A percentile compares a stretch with the other conserved stretches of the same genome.
phyloP scores from a whole-genome alignment of 2,329 filamentous ascomycete genomes.

The Juglanconis oblonga region DNA sequence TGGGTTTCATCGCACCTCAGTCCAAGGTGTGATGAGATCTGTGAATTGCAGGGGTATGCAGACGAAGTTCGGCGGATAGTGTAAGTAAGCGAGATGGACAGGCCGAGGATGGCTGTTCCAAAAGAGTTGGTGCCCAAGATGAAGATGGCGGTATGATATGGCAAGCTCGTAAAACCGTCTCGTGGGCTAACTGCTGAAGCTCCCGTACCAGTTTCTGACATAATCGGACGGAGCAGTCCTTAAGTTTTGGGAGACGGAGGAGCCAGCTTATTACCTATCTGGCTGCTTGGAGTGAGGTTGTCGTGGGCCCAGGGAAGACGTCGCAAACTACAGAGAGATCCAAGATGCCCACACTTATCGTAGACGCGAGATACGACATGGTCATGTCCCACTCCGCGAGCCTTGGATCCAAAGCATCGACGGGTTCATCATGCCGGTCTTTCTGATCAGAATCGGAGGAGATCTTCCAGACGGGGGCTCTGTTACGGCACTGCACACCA shows the following conservation, averaged over 20 bases:
- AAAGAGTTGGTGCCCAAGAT: not conserved
- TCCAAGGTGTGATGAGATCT: conserved; percentile 18
- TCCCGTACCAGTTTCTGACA: not conserved
- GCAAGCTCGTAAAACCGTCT: conserved; percentile 8
- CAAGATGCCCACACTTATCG: not conserved
- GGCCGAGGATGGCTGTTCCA: not conserved
- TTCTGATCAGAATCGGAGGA: not conserved
- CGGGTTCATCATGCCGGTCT: not conserved
- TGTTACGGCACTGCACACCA: not conserved
- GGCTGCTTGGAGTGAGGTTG: not conserved
- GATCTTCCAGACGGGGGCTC: not conserved
- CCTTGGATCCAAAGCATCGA: not conserved
- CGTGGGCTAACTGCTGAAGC: conserved; percentile 15
- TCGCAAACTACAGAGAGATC: conserved; percentile 17
- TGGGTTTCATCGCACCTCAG: conserved; percentile 17
- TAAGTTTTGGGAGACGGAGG: conserved; percentile 7
- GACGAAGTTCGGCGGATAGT: conserved; percentile 18
- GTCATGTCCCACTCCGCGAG: conserved; percentile 10
- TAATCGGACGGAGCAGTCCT: conserved; percentile 16
- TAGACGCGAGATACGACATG: conserved; percentile 2
- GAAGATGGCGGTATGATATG: not conserved
- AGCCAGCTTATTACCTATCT: conserved; percentile 2
- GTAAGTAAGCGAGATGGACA: not conserved
- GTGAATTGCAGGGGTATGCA: conserved; percentile 16
- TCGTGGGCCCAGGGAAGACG: not conserved